Evolutionary conservation across 192 early-diverging fungal genomes (phyloP).

Genomic region (Piromyces finnis): DNA sequence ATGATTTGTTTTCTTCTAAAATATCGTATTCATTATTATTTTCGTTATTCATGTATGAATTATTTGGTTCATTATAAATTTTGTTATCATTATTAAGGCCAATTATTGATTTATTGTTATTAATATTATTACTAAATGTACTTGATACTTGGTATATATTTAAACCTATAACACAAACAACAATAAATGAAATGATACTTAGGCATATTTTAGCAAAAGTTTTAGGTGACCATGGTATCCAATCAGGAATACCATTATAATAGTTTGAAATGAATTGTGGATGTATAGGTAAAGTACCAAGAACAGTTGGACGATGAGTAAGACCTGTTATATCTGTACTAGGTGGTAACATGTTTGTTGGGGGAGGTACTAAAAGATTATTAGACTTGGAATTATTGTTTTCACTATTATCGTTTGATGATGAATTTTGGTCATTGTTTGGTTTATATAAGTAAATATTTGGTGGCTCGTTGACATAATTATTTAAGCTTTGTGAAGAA

Average conservation of each 20-base stretch:
- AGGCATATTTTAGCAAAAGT: neutral
- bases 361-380: neutral
- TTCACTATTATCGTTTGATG: neutral
- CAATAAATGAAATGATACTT: neutral
- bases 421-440: too few species aligned
- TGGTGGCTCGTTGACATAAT: too few species aligned
- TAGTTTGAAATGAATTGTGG: neutral
- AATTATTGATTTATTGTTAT: too few species aligned
- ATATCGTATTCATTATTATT: too few species aligned
- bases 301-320: neutral
- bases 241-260: neutral
- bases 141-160: neutral
- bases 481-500: too few species aligned
- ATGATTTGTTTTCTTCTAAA: too few species aligned
- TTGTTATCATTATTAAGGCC: too few species aligned
- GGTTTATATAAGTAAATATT: too few species aligned
- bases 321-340: neutral
- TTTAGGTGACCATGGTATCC: neutral
- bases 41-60: too few species aligned
- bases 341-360: neutral
- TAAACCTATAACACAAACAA: neutral
- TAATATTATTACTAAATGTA: too few species aligned
- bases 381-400: neutral
- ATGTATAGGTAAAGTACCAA: neutral
- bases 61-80: too few species aligned